A percentile compares a stretch with the other conserved stretches of the same genome.
These are phyloP conservation scores for Castanospermum australe DNA, from an alignment of 306 rosid species.

Conservation along the genomic window DNA sequence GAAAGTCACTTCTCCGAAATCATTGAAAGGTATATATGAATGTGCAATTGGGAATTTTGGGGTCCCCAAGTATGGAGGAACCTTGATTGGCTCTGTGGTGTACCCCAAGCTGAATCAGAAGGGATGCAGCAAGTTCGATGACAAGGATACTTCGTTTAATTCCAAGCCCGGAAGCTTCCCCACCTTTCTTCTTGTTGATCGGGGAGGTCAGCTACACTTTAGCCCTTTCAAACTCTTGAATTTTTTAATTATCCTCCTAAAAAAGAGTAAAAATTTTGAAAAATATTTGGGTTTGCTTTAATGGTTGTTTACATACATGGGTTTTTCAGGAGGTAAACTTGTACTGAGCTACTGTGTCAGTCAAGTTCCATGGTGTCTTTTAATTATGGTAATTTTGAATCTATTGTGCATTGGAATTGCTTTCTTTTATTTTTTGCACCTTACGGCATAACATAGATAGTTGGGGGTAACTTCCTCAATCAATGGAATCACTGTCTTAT, in stretches of 20 bases:
- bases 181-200: conserved; percentile 75
- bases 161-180: conserved; percentile 78
- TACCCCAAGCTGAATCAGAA: conserved; percentile 74
- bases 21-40: conserved; percentile 66
- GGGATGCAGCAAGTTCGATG: conserved; percentile 66
- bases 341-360: not conserved
- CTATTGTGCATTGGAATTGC: not conserved
- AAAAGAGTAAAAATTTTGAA: not conserved
- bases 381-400: not conserved
- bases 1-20: conserved; percentile 65
- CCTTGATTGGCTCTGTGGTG: conserved; percentile 73
- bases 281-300: not conserved
- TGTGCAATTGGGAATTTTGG: conserved; percentile 99
- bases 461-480: not conserved
- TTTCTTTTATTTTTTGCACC: not conserved
- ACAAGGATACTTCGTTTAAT: conserved; percentile 44
- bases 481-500: not conserved
- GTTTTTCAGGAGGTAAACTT: not conserved
- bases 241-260: not conserved
- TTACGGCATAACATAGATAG: not conserved
- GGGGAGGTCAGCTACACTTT: conserved; percentile 65
- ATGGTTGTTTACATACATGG: not conserved
- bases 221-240: not conserved
- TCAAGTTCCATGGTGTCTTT: conserved; percentile 10
- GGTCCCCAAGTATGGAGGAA: conserved; percentile 93